Percentiles rank a stretch among this genome's conserved stretches.
These are phyloP conservation scores for Salix exigua DNA, from an alignment of 345 rosid genomes.

Conservation along the genomic window DNA sequence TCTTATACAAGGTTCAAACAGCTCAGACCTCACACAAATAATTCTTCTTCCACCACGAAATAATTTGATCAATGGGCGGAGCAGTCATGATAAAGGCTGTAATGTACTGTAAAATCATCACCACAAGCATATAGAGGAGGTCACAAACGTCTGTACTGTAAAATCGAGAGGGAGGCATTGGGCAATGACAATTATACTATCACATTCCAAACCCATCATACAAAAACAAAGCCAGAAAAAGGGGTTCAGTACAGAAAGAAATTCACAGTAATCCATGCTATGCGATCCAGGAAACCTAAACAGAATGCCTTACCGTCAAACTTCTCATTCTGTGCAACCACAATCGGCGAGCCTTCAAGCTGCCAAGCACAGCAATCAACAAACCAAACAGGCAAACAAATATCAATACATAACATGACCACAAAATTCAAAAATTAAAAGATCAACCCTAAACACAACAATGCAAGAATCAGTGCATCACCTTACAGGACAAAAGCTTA, in stretches of 20 bases:
- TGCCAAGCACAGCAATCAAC: constrained; percentile 30
- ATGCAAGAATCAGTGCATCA: neutral
- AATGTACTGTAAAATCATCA: too few relatives aligned
- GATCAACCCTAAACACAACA: neutral
- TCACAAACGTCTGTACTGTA: too few relatives aligned
- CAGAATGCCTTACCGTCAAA: constrained; percentile 62
- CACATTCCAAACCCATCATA: neutral
- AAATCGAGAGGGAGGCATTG: neutral
- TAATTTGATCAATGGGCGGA: too few relatives aligned
- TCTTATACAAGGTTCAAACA: neutral
- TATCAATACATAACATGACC: neutral
- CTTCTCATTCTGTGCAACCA: constrained; percentile 87
- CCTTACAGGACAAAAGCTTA: constrained; percentile 91
- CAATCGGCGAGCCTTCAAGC: constrained; percentile 93
- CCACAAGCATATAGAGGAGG: too few relatives aligned
- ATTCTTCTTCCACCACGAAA: neutral
- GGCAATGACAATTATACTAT: neutral
- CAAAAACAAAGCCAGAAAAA: neutral
- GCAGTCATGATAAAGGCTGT: too few relatives aligned
- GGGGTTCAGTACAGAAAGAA: neutral
- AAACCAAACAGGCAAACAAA: neutral
- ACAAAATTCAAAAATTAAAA: neutral
- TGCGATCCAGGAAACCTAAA: neutral
- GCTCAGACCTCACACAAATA: neutral
- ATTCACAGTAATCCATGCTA: neutral